A percentile compares a stretch with the other conserved stretches of the same genome.
phyloP scores from a whole-genome alignment of 2,329 filamentous ascomycete genomes.

The Plenodomus lindquistii region DNA sequence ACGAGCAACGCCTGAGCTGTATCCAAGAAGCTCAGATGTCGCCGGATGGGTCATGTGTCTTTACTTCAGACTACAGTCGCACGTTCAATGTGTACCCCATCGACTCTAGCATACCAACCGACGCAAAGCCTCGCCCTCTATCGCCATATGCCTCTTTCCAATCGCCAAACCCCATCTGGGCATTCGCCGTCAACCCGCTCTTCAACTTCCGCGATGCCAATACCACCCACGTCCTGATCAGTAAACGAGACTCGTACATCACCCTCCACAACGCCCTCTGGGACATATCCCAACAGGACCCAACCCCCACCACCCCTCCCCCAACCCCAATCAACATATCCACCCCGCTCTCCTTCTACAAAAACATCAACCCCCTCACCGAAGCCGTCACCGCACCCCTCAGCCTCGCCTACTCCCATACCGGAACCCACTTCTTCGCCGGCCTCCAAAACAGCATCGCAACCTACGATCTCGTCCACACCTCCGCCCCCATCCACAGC shows the following conservation, averaged over 20 bases:
- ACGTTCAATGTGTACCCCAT: conserved; percentile 56
- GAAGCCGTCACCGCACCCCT: conserved; percentile 61
- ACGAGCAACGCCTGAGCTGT: conserved; percentile 21
- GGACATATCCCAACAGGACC: conserved; percentile 27
- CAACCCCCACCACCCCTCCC: conserved; percentile 8
- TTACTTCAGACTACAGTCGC: conserved; percentile 59
- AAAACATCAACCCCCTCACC: conserved; percentile 57
- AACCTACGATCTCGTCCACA: conserved; percentile 58
- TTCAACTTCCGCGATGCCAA: conserved; percentile 57
- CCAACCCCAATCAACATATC: conserved; percentile 25
- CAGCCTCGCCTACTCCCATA: conserved; percentile 57
- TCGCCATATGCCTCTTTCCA: conserved; percentile 51
- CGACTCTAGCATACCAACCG: conserved; percentile 10
- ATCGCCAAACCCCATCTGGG: conserved; percentile 56
- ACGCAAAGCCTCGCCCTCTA: conserved; percentile 31
- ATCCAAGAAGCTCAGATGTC: conserved; percentile 38
- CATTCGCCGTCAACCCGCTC: conserved; percentile 58
- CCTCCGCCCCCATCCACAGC: conserved; percentile 50
- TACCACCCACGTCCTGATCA: conserved; percentile 57
- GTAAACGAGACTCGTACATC: conserved; percentile 59
- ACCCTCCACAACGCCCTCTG: conserved; percentile 59
- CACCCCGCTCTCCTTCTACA: conserved; percentile 55
- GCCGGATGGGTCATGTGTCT: conserved; percentile 60
- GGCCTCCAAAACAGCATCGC: conserved; percentile 59
- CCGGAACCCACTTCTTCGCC: conserved; percentile 59